Evolutionary conservation across 140 eudicot genomes (phyloP).

Genomic region (Senecio squalidus): DNA sequence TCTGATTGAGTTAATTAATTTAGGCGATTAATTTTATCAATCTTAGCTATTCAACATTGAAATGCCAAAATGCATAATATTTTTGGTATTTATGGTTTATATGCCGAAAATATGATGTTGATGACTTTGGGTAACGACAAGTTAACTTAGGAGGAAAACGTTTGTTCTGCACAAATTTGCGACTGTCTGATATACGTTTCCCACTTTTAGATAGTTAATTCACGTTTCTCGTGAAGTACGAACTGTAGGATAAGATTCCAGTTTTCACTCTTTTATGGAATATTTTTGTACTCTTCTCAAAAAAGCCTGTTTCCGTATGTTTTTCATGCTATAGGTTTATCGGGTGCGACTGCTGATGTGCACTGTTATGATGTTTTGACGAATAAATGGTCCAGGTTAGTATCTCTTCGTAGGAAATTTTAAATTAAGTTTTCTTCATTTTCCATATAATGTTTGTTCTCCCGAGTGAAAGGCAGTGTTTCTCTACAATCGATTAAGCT

Average conservation of each 20-base stretch:
- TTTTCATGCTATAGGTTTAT: conserved; percentile 62
- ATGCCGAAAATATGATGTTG: conserved; percentile 9
- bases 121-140: conserved; percentile 18
- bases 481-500: background rate
- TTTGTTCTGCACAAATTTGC: background rate
- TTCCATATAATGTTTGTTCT: background rate
- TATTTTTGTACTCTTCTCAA: conserved; percentile 12
- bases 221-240: background rate
- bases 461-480: conserved; percentile 3
- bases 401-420: background rate
- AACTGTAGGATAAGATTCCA: conserved; percentile 5
- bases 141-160: background rate
- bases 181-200: background rate
- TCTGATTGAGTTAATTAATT: conserved; percentile 4
- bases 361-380: conserved; percentile 91
- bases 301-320: conserved; percentile 10
- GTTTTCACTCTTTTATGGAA: conserved; percentile 7
- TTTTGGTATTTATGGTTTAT: conserved; percentile 1
- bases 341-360: conserved; percentile 98
- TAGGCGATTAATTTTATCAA: conserved; percentile 6
- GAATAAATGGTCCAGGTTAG: conserved; percentile 96
- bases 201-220: background rate
- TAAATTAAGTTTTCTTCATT: background rate
- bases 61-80: background rate
- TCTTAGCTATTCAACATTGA: conserved; percentile 4